Evolutionary conservation across 176 grass and related monocot genomes (phyloP).

Genomic region (Olyra latifolia): DNA sequence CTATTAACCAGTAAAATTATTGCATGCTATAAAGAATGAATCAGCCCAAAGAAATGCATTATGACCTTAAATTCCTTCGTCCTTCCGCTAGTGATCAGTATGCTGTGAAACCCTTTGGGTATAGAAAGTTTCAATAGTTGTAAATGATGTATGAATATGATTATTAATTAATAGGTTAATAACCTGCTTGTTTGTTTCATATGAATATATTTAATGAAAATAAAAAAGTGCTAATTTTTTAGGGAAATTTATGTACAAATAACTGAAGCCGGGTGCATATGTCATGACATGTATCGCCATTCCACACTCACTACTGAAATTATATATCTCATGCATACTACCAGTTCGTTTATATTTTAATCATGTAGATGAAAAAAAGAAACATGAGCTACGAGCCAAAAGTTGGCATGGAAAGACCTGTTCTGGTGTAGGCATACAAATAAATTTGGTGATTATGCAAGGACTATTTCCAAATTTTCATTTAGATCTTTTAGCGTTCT

Average conservation of each 20-base stretch:
- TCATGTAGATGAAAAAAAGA: not conserved
- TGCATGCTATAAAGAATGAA: not conserved
- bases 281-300: not conserved
- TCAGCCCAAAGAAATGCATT: not conserved
- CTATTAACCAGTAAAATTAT: not conserved
- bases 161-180: constrained; percentile 7
- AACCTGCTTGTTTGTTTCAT: not conserved
- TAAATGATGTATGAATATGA: constrained; percentile 1
- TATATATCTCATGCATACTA: not conserved
- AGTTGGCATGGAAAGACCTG: not conserved
- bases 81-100: not conserved
- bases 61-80: not conserved
- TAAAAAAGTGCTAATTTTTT: not conserved
- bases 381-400: not conserved
- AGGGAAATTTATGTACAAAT: not conserved
- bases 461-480: not conserved
- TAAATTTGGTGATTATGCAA: not conserved
- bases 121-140: constrained; percentile 9
- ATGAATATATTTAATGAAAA: not conserved
- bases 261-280: not conserved
- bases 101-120: not conserved
- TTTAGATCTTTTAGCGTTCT: not conserved
- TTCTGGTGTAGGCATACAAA: not conserved
- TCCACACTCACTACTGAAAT: not conserved
- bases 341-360: not conserved